phyloP scores from a whole-genome alignment of 768 basidiomycete genomes.

The Plicaturopsis crispa region DNA sequence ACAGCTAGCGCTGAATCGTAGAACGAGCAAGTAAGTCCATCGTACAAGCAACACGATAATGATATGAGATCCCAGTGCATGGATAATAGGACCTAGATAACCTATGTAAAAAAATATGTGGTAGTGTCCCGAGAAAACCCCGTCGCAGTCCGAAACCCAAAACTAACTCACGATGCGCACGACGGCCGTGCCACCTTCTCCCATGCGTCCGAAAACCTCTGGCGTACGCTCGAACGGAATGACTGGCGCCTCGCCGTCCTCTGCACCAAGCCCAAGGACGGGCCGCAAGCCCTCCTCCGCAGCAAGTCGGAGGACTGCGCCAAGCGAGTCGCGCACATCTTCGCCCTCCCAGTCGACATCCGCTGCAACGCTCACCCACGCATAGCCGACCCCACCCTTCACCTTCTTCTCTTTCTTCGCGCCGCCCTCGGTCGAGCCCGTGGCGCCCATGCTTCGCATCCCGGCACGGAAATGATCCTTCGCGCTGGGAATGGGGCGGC shows the following conservation, averaged over 20 bases:
- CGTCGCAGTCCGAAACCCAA: too few species aligned
- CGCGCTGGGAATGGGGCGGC: constrained; percentile 57
- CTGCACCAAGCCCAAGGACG: constrained; percentile 12
- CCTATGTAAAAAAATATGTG: too few species aligned
- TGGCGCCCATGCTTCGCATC: constrained; percentile 43
- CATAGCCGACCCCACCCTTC: constrained; percentile 53
- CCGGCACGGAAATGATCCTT: constrained; percentile 71
- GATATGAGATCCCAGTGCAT: too few species aligned
- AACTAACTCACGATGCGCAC: constrained; percentile 23
- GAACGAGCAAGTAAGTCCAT: too few species aligned
- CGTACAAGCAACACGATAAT: too few species aligned
- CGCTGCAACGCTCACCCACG: constrained; percentile 74
- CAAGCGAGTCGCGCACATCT: constrained; percentile 52
- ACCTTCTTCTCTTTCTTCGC: constrained; percentile 22
- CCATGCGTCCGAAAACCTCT: constrained; percentile 20
- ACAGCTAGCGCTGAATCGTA: too few species aligned
- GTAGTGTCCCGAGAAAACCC: too few species aligned
- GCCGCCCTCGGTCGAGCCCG: constrained; percentile 8
- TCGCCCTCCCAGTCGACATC: constrained; percentile 83
- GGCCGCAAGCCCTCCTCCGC: constrained; percentile 24
- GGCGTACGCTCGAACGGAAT: constrained; percentile 29
- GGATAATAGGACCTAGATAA: too few species aligned
- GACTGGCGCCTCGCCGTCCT: constrained; percentile 11
- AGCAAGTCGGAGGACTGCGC: constrained; percentile 29
- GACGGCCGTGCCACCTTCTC: constrained; percentile 26